Evolutionary conservation across 2,329 filamentous ascomycete genomes (phyloP), one percentile per base, ranked within the genome.

Genomic region (Tolypocladium guangdongense): DNA sequence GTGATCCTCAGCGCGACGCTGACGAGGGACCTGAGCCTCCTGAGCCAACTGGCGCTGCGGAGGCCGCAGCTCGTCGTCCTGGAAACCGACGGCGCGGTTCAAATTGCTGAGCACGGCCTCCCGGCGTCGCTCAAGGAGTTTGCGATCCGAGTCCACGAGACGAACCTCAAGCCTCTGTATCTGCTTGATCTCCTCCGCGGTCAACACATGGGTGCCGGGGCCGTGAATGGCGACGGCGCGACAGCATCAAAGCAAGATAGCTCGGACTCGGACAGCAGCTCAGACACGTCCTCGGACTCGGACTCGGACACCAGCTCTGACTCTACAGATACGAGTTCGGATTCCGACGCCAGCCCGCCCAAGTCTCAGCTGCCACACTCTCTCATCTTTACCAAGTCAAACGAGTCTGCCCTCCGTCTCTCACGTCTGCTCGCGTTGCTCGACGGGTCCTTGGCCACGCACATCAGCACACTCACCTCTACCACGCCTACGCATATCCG

Each of bases 1-100:
- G 78, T 96, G 20, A 80, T 97, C 51, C 78, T 96, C 3, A 96
- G 90, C 66, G 93, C 92, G 7, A 96, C 92, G 0, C 90, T 97
- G 82, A 95, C 91, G 2, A 80, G 84, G 54, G 90, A 97, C 63
- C 74, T 96, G 49, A 88, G 87, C 37, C 84, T 93, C 56, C 73
- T 97, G 22, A 86, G 81, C 53, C 84, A 83, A 0, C 69, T 97
- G 38, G 86, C 80, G 55, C 74, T 97, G 33, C 75, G 78, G 32
- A 78, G 87, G 51, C 92, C 93, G 4, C 86, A 80, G 55, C 73
- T 96, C 48, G 78, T 96, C 0, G 79, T 90, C 1, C 77, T 96
- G 16, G 86, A 91, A 56, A 81, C 80, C 33, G 64, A 68, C 36
- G 64, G 62, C 1, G 62, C 66, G 81, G 52, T 80, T 63, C 54